phyloP scores from a whole-genome alignment of 176 grass and related monocot species.

The Musa troglodytarum region DNA sequence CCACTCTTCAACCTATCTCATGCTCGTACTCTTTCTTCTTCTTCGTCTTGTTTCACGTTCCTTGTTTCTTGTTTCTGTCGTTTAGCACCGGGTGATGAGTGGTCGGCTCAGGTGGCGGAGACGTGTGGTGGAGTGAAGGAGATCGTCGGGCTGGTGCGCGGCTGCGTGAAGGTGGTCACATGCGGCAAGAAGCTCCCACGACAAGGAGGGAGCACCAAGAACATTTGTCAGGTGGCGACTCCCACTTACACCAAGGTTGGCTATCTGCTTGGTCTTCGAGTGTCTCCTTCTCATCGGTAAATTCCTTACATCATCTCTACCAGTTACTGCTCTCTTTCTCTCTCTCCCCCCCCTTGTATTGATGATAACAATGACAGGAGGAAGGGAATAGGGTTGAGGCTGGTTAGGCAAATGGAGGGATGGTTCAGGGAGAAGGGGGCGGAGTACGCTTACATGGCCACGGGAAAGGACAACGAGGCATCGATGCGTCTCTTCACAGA shows the following conservation, averaged over 20 bases:
- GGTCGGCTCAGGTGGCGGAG: not conserved
- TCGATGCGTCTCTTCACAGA: not conserved
- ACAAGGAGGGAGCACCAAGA: not conserved
- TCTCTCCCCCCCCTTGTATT: too few relatives aligned
- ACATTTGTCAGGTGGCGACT: not conserved
- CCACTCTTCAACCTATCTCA: not conserved
- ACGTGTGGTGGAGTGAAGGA: not conserved
- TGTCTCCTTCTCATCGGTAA: not conserved
- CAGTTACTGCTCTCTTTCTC: too few relatives aligned
- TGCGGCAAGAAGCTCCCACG: not conserved
- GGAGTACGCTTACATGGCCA: constrained; percentile 2
- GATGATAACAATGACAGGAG: not conserved
- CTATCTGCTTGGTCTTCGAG: not conserved
- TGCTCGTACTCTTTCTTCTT: not conserved
- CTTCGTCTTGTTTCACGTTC: not conserved
- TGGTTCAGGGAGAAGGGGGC: not conserved
- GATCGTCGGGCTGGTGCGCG: not conserved
- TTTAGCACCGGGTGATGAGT: not conserved
- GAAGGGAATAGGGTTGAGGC: not conserved
- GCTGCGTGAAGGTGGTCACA: not conserved
- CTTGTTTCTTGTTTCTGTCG: not conserved
- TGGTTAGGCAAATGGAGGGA: not conserved
- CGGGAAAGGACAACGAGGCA: not conserved
- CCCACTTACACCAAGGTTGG: not conserved
- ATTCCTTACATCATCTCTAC: too few relatives aligned